Evolutionary conservation across 495 filamentous ascomycete species (phyloP).

Genomic region (Penicillium samsonianum): DNA sequence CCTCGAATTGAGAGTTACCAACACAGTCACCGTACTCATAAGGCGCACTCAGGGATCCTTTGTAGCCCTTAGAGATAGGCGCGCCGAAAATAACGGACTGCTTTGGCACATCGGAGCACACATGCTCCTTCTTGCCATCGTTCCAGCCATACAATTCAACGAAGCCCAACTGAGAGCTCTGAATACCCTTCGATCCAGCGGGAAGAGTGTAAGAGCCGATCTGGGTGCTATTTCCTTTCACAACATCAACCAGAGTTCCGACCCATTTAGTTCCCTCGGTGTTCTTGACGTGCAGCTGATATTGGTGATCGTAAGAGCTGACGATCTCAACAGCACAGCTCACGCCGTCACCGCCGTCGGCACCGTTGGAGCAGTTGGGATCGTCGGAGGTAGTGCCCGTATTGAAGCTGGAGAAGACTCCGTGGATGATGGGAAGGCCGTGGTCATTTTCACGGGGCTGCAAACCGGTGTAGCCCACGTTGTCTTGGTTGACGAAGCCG

Average conservation of each 20-base stretch:
- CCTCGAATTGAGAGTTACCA: slow-evolving; percentile 26
- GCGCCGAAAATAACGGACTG: slow-evolving; percentile 23
- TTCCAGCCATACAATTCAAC: slow-evolving; percentile 35
- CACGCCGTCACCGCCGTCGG: slow-evolving; percentile 33
- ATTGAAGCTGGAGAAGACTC: slow-evolving; percentile 35
- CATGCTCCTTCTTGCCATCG: slow-evolving; percentile 14
- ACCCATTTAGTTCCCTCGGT: slow-evolving; percentile 30
- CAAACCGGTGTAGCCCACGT: slow-evolving; percentile 35
- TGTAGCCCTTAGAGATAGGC: slow-evolving; percentile 14
- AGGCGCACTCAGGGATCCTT: slow-evolving; percentile 18
- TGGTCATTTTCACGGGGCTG: slow-evolving; percentile 22
- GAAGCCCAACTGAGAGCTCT: slow-evolving; percentile 25
- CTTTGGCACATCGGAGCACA: slow-evolving; percentile 22
- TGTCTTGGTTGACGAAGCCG: slow-evolving; percentile 21
- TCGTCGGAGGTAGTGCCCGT: slow-evolving; percentile 22
- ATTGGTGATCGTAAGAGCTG: slow-evolving; percentile 18
- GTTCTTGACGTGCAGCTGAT: slow-evolving; percentile 27
- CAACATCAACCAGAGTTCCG: slow-evolving; percentile 28
- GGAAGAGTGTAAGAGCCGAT: slow-evolving; percentile 32
- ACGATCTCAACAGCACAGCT: slow-evolving; percentile 29
- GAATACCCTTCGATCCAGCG: slow-evolving; percentile 20
- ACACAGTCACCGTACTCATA: slow-evolving; percentile 38
- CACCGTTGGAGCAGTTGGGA: slow-evolving; percentile 29
- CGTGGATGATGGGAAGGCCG: slow-evolving; percentile 28
- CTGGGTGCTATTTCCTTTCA: slow-evolving; percentile 18